Base-by-base conservation (phyloP, 768 basidiomycete genomes). In the Leccinum boreale region DNA sequence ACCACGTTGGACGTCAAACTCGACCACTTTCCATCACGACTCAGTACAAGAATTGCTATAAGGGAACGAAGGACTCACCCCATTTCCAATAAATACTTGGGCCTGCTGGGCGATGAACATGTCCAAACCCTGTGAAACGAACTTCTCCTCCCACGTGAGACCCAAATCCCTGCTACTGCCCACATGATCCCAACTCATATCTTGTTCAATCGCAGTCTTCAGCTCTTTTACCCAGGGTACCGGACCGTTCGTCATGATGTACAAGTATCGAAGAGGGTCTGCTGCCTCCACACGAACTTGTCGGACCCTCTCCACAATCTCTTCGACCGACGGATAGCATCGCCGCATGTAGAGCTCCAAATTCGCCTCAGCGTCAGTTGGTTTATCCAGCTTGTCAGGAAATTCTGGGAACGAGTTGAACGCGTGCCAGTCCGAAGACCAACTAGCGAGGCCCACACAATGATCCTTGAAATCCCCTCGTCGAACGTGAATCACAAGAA, bases 81-180 rank as follows among this genome's bases (percentile, higher is more conserved):
- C 83, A 52, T 84, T 83, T 1, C 82, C 83, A 44, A 84, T 68
- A 57, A 84, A 78, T 21, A 78, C 73, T 57, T 81, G 76, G 12
- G 82, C 79, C 49, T 72, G 68, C 55, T 75, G 69, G 19, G 76
- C 80, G 36, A 84, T 70, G 50, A 74, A 73, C 80, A 85, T 84
- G 62, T 84, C 82, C 53, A 83, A 54, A 39, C 74, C 76, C 61
- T 81, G 78, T 14, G 71, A 70, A 42, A 80, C 74, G 50, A 74
- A 77, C 53, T 70, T 68, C 63, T 84, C 73, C 60, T 81, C 78
- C 66, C 66, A 67, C 5, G 70, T 76, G 5, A 81, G 31, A 23
- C 62, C 55, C 54, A 84, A 53, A 50, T 83, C 81, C 35, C 73
- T 65, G 52, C 75, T 79, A 50, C 75, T 81, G 50, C 66, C 58